These are phyloP conservation scores for Paramecium biaurelia DNA, from an alignment of 73 alveolate genomes.

Conservation along the genomic window DNA sequence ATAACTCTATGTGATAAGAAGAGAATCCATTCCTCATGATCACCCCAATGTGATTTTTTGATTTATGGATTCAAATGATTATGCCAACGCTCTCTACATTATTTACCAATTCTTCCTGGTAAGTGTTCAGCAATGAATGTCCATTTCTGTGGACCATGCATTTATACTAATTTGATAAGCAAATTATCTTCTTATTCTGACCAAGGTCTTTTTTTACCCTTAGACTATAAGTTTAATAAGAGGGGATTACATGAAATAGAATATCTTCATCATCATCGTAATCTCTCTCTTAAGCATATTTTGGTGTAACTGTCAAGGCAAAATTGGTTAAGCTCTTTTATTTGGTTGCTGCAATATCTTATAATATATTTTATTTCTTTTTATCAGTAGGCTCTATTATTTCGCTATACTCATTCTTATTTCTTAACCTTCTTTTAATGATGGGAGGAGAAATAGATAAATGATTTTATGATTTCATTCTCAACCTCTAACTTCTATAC, in stretches of 20 bases:
- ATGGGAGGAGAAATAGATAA: slow-evolving; percentile 11
- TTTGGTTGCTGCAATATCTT: slow-evolving; percentile 23
- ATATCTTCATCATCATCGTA: slow-evolving; percentile 30
- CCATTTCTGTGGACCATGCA: slow-evolving; percentile 97
- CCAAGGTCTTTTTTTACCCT: slow-evolving; percentile 93
- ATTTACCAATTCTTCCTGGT: slow-evolving; percentile 97
- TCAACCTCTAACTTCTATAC: slow-evolving; percentile 33
- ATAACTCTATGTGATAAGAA: slow-evolving; percentile 85
- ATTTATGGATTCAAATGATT: slow-evolving; percentile 97
- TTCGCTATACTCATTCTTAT: not conserved
- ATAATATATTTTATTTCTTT: not conserved
- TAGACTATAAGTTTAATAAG: not conserved
- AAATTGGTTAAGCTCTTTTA: slow-evolving; percentile 20
- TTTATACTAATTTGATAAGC: slow-evolving; percentile 89
- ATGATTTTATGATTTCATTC: slow-evolving; percentile 22
- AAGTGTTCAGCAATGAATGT: slow-evolving; percentile 91
- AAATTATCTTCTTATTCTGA: slow-evolving; percentile 95
- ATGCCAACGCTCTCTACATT: slow-evolving; percentile 99
- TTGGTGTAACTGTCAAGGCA: slow-evolving; percentile 24
- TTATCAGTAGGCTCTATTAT: slow-evolving; percentile 4
- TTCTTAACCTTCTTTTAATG: slow-evolving; percentile 9
- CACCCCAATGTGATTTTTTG: slow-evolving; percentile 93
- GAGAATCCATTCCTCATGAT: slow-evolving; percentile 97
- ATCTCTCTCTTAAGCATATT: not conserved
- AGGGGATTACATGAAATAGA: not conserved